Conservation (phyloP, 2,329 filamentous ascomycete species). For the Scedosporium dehoogii region DNA sequence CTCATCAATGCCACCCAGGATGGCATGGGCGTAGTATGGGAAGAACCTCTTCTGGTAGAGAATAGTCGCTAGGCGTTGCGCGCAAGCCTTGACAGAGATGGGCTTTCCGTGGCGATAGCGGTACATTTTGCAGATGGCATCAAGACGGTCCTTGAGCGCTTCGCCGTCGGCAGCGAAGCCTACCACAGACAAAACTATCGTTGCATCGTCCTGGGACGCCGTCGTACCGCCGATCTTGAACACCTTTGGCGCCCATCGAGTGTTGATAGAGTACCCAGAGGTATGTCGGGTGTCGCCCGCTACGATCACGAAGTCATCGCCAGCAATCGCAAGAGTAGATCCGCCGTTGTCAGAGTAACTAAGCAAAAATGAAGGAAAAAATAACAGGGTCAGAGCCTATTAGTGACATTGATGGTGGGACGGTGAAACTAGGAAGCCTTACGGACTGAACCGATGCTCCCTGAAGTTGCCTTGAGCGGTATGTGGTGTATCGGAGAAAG, state of each 20-base stretch:
- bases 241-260: constrained; percentile 86
- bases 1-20: constrained; percentile 88
- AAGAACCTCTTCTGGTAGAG: constrained; percentile 98
- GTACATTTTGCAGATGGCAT: constrained; percentile 97
- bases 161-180: constrained; percentile 93
- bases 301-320: constrained; percentile 89
- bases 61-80: constrained; percentile 88
- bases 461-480: constrained; percentile 43
- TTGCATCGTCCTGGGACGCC: constrained; percentile 72
- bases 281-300: constrained; percentile 95
- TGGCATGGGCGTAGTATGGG: constrained; percentile 94
- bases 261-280: constrained; percentile 98
- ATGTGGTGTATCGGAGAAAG: constrained; percentile 52
- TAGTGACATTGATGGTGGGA: not conserved
- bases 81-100: constrained; percentile 90
- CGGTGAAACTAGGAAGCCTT: constrained; percentile 23
- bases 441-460: constrained; percentile 91
- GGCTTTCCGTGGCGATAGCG: constrained; percentile 95
- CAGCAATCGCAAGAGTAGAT: constrained; percentile 89
- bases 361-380: constrained; percentile 6
- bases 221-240: constrained; percentile 94
- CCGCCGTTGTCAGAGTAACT: constrained; percentile 98
- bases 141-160: constrained; percentile 85
- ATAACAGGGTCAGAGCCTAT: not conserved
- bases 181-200: constrained; percentile 84